Evolutionary conservation across 1,139 yeast genomes (phyloP), one percentile per base, ranked within the genome.

Genomic region (Taphrina confusa): DNA sequence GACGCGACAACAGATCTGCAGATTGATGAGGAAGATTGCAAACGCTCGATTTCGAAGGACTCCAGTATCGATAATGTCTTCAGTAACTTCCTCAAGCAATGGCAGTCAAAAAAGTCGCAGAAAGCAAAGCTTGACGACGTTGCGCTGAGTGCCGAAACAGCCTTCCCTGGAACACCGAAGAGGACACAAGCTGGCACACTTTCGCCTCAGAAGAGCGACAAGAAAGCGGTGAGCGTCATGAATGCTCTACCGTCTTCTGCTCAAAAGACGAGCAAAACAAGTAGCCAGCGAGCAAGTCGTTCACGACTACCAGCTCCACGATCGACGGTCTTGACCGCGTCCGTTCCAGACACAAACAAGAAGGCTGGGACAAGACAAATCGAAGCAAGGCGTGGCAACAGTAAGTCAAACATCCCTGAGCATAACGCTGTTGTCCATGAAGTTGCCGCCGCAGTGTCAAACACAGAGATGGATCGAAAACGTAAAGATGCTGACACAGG

Each of bases 31-130:
- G 57, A 52, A 18, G 57, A 40, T 14, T 18, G 25, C 11, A 27
- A 16, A n/a, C 25, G 31, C 9, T 20, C 47, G 14, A 33, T 18
- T 18, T 47, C 52, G 14, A 42, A 23, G 23, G 51, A 46, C 5
- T 14, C 31, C 2, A 37, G 20, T 18, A 22, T 37, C 23, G 42
- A 37, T 18, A 46, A 30, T 16, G 22, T 54, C 23, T 42, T 54
- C 31, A 14, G 31, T 2, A 51, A 54, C 14, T 54, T 54, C 12
- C 40, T 54, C 31, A 54, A 27, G n/a, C 45, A 46, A 16, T 54
- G 51, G 51, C 51, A 54, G 18, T 42, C 58, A 14, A 54, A 54
- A 20, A 54, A 54, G 36, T 54, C 58, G 11, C 33, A 22, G 31
- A 42, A 33, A 18, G 58, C 51, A 8, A 54, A 42, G 28, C 25